Evolutionary conservation across 2,329 filamentous ascomycete genomes (phyloP).

Genomic region (Botrytis cinerea): DNA sequence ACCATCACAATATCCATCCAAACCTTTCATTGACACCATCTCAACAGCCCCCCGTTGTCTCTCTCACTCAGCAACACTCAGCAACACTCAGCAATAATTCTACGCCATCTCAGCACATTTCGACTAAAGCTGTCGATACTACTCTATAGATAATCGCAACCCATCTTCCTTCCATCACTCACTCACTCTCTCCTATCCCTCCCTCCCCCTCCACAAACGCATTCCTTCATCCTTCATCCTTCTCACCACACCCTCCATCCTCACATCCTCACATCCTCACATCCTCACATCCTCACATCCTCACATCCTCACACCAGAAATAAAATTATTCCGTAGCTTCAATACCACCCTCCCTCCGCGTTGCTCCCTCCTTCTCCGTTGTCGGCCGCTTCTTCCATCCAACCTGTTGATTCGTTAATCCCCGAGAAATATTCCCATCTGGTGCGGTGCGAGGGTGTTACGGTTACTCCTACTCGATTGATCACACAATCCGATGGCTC

Average conservation of each 20-base stretch:
- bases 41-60: no score
- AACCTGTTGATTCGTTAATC: background rate
- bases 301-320: background rate
- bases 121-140: background rate
- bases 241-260: background rate
- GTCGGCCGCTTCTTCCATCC: background rate
- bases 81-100: background rate
- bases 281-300: no score
- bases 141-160: background rate
- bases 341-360: background rate
- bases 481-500: background rate
- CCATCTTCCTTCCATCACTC: background rate
- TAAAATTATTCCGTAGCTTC: background rate
- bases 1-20: no score
- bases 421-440: background rate
- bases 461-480: background rate
- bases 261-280: no score
- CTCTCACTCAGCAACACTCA: background rate
- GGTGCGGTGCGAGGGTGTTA: background rate
- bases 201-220: no score
- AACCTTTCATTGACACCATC: no score
- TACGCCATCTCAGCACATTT: background rate
- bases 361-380: background rate
- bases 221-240: slow-evolving; percentile 1
- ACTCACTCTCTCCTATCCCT: background rate